Base-by-base conservation (phyloP, 2,329 filamentous ascomycete genomes). In the Dothiorella sarmentorum region DNA sequence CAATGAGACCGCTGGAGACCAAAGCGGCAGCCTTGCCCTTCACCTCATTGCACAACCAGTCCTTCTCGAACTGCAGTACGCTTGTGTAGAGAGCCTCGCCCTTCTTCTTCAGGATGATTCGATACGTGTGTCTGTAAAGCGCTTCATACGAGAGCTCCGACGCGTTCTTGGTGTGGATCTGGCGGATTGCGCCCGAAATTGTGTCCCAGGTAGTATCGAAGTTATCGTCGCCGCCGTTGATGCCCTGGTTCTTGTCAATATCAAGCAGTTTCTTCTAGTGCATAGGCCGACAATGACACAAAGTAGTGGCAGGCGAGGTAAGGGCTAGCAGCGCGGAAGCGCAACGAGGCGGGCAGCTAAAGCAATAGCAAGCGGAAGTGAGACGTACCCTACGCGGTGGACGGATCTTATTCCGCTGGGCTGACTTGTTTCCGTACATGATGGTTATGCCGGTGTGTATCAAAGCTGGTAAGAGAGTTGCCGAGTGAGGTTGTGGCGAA, bases 81-180 rank as follows among this genome's bases (percentile, higher is more conserved):
- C 83, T 81, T 4, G 88, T 82, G 73, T 97, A 97, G 1, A 99
- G 81, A 10, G 86, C 79, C 31, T 89, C 85, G 24, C 92, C 92
- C 65, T 91, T 88, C 76, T 93, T 95, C 74, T 88, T 89, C 33
- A 97, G 77, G 1, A 97, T 93, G 18, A 97, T 90, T 72, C 94
- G 93, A 76, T 99, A 99, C 4, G 91, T 90, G 57, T 89, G 89
- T 60, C 94, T 88, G 75, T 99, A 99, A 0, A 99, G 83, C 68
- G 96, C 89, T 73, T 99, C 94, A 76, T 97, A 99, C 1, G 92
- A 96, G 2, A 99, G 83, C 15, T 83, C 82, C 9, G 91, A 95
- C 61, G 91, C 91, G 71, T 96, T 94, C 72, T 95, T 92, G 60
- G 86, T 89, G 76, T 97, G 92, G 52, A 99, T 97, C 69, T 96